Percentiles rank a stretch among this genome's conserved stretches.
Conservation (phyloP, 176 grass and related monocot genomes). For the Rhipidocladum racemiflorum region DNA sequence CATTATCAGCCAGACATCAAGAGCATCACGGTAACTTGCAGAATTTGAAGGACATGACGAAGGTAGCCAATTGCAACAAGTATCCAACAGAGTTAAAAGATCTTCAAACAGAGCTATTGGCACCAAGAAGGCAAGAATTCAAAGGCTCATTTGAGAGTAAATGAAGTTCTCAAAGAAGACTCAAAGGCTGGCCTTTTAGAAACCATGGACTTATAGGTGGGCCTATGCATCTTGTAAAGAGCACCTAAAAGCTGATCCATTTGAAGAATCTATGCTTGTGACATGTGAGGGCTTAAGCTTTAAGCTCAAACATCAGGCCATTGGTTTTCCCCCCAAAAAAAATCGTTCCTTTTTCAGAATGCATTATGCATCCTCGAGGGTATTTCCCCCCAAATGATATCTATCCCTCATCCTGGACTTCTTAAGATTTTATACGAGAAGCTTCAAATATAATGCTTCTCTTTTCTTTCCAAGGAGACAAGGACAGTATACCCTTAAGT, state of each 20-base stretch:
- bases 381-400: neutral
- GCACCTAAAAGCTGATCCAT: neutral
- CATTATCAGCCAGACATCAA: slow-evolving; percentile 10
- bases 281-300: neutral
- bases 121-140: neutral
- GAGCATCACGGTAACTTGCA: neutral
- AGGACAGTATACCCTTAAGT: neutral
- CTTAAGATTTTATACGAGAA: neutral
- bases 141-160: neutral
- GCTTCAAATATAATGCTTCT: neutral
- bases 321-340: too few species aligned
- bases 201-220: neutral
- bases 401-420: neutral
- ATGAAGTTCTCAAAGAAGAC: neutral
- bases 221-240: neutral
- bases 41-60: neutral
- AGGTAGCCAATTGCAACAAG: neutral
- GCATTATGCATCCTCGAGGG: too few species aligned
- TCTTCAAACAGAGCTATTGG: neutral
- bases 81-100: neutral
- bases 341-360: too few species aligned
- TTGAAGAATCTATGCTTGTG: neutral
- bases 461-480: neutral
- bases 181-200: neutral
- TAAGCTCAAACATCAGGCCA: neutral